Percentiles rank a stretch among this genome's conserved stretches.
Conservation (phyloP, 2,329 filamentous ascomycete species). For the Alternaria triticina region DNA sequence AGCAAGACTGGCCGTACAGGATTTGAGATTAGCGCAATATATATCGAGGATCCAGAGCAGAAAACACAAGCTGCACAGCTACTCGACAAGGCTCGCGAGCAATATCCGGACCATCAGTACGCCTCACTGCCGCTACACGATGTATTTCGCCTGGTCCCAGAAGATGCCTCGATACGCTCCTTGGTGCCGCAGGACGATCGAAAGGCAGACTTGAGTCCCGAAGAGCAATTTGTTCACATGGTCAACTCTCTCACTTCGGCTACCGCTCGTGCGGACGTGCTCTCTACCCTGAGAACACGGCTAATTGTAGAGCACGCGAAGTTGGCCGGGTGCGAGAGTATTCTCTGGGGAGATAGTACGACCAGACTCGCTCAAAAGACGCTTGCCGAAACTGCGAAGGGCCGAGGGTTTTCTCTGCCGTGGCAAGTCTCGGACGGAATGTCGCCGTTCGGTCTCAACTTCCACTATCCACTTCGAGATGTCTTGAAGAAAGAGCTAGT, state of each 20-base stretch:
- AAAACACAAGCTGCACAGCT: conserved; percentile 10
- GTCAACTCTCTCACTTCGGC: conserved; percentile 71
- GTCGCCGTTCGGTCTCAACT: conserved; percentile 62
- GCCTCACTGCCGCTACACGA: conserved; percentile 68
- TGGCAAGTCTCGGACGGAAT: conserved; percentile 81
- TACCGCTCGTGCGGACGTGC: conserved; percentile 77
- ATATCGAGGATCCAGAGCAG: conserved; percentile 51
- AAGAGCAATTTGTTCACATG: conserved; percentile 56
- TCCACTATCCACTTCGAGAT: conserved; percentile 86
- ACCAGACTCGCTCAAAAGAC: conserved; percentile 86
- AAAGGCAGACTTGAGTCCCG: conserved; percentile 1
- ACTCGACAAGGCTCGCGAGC: conserved; percentile 54
- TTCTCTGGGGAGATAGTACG: conserved; percentile 86
- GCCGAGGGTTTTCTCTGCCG: conserved; percentile 81
- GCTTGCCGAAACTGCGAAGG: conserved; percentile 87
- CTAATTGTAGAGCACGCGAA: conserved; percentile 65
- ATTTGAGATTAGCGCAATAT: conserved; percentile 69
- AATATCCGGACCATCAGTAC: conserved; percentile 72
- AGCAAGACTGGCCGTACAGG: conserved; percentile 68
- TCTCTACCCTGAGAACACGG: conserved; percentile 72
- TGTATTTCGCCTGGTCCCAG: conserved; percentile 48
- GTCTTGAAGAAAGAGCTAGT: conserved; percentile 81
- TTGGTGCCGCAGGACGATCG: conserved; percentile 18
- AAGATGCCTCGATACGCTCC: conserved; percentile 28
- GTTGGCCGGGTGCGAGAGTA: conserved; percentile 66